These are phyloP conservation scores for Penicillium riverlandense DNA, from an alignment of 495 filamentous ascomycete genomes.

Conservation along the genomic window DNA sequence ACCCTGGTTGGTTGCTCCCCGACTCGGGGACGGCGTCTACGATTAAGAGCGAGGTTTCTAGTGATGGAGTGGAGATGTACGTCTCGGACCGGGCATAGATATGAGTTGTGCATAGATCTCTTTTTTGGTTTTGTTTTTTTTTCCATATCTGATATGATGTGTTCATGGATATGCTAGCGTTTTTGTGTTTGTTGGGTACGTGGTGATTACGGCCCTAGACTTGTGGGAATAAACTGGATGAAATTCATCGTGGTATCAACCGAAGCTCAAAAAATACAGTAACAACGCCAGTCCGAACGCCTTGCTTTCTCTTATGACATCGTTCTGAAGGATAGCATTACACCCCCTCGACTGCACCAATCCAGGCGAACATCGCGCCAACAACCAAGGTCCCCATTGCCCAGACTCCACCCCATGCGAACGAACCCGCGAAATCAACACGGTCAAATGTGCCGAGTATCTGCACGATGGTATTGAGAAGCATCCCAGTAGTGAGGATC, in stretches of 20 bases:
- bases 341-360: conserved; percentile 45
- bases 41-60: not conserved
- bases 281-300: too few relatives aligned
- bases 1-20: conserved; percentile 41
- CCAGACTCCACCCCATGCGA: conserved; percentile 66
- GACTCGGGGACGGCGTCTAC: conserved; percentile 1
- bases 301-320: not conserved
- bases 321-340: conserved; percentile 4
- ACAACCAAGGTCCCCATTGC: conserved; percentile 50
- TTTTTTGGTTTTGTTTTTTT: not conserved
- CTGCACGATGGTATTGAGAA: conserved; percentile 58
- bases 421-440: conserved; percentile 58
- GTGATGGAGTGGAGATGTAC: conserved; percentile 9
- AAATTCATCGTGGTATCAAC: not conserved
- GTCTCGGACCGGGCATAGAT: not conserved
- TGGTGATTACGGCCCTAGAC: not conserved
- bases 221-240: not conserved
- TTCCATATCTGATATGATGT: not conserved
- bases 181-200: not conserved
- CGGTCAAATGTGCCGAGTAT: conserved; percentile 56
- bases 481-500: conserved; percentile 47
- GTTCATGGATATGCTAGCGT: not conserved
- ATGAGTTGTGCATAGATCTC: not conserved
- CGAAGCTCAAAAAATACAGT: not conserved
- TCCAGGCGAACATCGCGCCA: conserved; percentile 53